These are phyloP conservation scores for Aspergillus ostianus DNA, from an alignment of 495 filamentous ascomycete genomes.

Conservation along the genomic window DNA sequence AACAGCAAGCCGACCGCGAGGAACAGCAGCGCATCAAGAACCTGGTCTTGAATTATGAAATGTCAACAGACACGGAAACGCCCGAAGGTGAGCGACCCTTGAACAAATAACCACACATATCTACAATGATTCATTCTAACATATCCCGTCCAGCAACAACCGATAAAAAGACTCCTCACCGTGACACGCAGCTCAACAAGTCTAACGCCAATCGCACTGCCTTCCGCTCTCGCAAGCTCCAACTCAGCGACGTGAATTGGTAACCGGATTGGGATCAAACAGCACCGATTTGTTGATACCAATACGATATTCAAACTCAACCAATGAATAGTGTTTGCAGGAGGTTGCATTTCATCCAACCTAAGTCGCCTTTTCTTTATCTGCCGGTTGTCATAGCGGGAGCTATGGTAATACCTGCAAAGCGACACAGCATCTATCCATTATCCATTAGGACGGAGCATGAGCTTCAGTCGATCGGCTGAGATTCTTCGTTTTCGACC, in stretches of 20 bases:
- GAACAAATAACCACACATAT: conserved; percentile 15
- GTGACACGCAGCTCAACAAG: conserved; percentile 56
- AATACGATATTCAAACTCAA: not conserved
- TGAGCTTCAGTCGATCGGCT: not conserved
- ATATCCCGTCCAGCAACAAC: conserved; percentile 4
- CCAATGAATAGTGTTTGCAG: not conserved
- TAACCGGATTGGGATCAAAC: conserved; percentile 41
- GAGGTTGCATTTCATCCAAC: not conserved
- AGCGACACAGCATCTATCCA: not conserved
- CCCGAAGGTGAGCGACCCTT: conserved; percentile 57
- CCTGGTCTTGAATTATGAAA: conserved; percentile 93
- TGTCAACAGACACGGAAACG: conserved; percentile 70
- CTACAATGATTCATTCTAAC: not conserved
- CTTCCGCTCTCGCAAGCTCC: conserved; percentile 85
- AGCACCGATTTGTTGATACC: not conserved
- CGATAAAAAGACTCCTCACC: conserved; percentile 40
- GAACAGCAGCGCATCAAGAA: conserved; percentile 98
- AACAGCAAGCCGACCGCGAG: conserved; percentile 90
- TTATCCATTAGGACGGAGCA: not conserved
- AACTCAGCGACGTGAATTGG: conserved; percentile 97
- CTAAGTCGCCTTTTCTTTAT: not conserved
- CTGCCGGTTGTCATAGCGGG: not conserved
- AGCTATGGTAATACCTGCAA: not conserved
- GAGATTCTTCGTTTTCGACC: not conserved
- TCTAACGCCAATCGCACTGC: conserved; percentile 67